Percentiles rank a stretch among this genome's conserved stretches.
These are phyloP conservation scores for Metschnikowia shivogae DNA, from an alignment of 805 yeast species.

Conservation along the genomic window DNA sequence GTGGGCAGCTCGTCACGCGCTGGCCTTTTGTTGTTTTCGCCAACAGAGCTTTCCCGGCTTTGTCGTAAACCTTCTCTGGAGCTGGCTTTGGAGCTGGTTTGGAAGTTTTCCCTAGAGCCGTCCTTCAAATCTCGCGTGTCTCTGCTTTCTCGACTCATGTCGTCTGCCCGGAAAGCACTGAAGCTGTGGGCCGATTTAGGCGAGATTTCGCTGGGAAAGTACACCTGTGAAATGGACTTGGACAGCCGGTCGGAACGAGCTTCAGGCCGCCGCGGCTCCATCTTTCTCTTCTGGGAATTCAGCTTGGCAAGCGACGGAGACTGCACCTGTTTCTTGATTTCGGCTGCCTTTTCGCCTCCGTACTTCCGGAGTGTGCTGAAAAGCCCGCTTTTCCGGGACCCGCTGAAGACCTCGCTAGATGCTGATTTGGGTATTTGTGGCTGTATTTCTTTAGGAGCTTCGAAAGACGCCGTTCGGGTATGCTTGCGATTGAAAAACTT, in stretches of 20 bases:
- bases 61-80: no score
- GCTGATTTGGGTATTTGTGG: background rate
- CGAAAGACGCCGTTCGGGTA: constrained; percentile 51
- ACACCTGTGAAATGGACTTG: background rate
- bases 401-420: background rate
- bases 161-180: constrained; percentile 3
- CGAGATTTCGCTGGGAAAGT: constrained; percentile 5
- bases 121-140: background rate
- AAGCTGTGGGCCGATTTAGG: constrained; percentile 13
- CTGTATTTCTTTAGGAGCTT: constrained; percentile 7
- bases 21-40: no score
- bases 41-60: no score
- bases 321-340: constrained; percentile 29
- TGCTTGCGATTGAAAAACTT: constrained; percentile 58
- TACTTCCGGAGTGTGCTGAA: constrained; percentile 39
- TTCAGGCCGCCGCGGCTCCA: background rate
- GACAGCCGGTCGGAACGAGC: background rate
- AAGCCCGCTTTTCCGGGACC: constrained; percentile 29
- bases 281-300: background rate
- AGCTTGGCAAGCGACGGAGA: constrained; percentile 2
- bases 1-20: no score
- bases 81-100: no score
- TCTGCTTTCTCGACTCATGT: background rate
- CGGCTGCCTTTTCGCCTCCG: constrained; percentile 39
- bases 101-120: background rate